Evolutionary conservation across 202 grass and related monocot genomes (phyloP), one percentile per base, ranked within the genome.

Genomic region (Sporobolus alterniflorus): DNA sequence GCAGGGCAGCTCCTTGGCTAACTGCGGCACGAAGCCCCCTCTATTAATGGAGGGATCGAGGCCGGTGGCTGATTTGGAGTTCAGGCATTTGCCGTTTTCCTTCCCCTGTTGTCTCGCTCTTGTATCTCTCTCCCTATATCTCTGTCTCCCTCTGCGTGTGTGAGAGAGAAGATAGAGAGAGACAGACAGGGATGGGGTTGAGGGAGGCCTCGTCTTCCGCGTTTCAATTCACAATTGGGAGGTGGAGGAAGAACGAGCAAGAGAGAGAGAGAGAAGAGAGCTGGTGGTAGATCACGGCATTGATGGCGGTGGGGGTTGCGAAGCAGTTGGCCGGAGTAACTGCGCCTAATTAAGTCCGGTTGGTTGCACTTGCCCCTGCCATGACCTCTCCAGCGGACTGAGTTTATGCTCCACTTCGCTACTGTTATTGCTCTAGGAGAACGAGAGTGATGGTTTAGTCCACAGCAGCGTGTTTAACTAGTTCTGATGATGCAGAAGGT

Each of bases 291-390:
- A 90, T 82, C 88, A 67, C 60, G 56, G 73, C 88, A 90, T 90
- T 90, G 28, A 90, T 69, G 50, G 83, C 78, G 57, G 83, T 62
- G 78, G 78, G 67, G 60, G 88, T 90, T 86, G 83, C 59, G 25
- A 86, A 62, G 88, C 88, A 82, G 78, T 73, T 86, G 78, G 67
- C 71, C 20, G 51, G 26, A 90, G 83, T 90, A 68, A 90, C 88
- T 86, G 83, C 67, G 33, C 31, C 59, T 82, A 86, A 82, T 82
- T 33, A 86, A 73, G 73, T 32, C 21, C 4, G 29, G 77, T n/a
- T 68, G 29, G 69, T 74, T 74, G 67, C 71, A 60, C 56, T 77
- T 65, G 46, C 3, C 71, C 62, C 28, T 13, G n/a, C 56, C 24
- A 26, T 60, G 24, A 60, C 24, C 36, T 39, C 36, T 4, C 36